Evolutionary conservation across 2,329 filamentous ascomycete species (phyloP).

Genomic region (Calonectria pseudoreteaudii): DNA sequence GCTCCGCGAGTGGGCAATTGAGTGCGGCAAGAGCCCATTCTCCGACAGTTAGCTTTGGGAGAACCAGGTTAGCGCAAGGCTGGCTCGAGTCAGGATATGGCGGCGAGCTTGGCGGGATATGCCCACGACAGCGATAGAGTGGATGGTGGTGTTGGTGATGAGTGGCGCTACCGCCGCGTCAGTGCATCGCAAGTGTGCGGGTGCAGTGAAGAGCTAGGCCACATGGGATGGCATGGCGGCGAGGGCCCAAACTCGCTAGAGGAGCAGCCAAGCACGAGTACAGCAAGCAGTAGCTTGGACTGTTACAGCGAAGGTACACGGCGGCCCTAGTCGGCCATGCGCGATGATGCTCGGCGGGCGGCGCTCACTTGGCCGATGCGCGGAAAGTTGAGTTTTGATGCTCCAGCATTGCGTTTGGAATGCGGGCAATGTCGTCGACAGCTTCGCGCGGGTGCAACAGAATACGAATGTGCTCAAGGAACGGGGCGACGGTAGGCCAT

Average conservation of each 20-base stretch:
- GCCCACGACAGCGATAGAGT: not conserved
- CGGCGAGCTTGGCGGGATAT: not conserved
- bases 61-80: not conserved
- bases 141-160: not conserved
- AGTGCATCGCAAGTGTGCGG: slow-evolving; percentile 9
- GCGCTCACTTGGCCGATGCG: not conserved
- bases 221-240: not conserved
- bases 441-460: not conserved
- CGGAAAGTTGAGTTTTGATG: not conserved
- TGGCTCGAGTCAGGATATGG: not conserved
- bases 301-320: not conserved
- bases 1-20: not conserved
- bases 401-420: not conserved
- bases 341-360: not conserved
- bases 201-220: not conserved
- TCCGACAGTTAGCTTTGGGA: not conserved
- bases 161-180: slow-evolving; percentile 7
- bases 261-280: not conserved
- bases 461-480: slow-evolving; percentile 1
- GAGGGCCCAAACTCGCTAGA: not conserved
- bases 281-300: not conserved
- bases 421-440: not conserved
- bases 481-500: not conserved
- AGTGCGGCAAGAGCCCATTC: not conserved
- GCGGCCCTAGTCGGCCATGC: not conserved